These are phyloP conservation scores for Candida cerambycidarum DNA, from an alignment of 805 yeast genomes.

Conservation along the genomic window DNA sequence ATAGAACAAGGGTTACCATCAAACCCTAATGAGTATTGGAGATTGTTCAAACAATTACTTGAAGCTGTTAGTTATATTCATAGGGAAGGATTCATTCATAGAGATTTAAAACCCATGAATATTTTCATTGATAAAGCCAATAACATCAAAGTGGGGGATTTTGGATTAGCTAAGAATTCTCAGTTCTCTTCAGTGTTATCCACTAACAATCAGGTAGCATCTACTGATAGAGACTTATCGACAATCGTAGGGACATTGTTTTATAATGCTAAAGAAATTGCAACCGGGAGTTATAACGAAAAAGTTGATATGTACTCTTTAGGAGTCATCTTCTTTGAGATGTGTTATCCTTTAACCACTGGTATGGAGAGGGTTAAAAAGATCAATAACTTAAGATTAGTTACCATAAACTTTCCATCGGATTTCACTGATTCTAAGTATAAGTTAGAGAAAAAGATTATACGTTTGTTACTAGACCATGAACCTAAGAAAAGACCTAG, in stretches of 20 bases:
- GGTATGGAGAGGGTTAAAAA: conserved; percentile 90
- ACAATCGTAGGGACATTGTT: conserved; percentile 93
- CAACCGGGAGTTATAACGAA: conserved; percentile 79
- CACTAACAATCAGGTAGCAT: conserved; percentile 40
- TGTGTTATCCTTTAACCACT: conserved; percentile 82
- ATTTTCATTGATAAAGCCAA: conserved; percentile 89
- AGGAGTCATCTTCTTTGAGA: conserved; percentile 93
- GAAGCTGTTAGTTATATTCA: conserved; percentile 93
- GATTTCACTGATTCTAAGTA: conserved; percentile 57
- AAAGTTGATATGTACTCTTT: conserved; percentile 95
- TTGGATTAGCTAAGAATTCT: conserved; percentile 92
- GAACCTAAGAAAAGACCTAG: conserved; percentile 77
- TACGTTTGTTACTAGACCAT: conserved; percentile 69
- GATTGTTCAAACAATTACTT: conserved; percentile 78
- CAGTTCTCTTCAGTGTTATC: conserved; percentile 46
- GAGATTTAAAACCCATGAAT: conserved; percentile 94
- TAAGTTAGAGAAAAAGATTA: conserved; percentile 64
- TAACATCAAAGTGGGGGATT: conserved; percentile 93
- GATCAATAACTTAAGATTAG: conserved; percentile 60
- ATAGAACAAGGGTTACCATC: conserved; percentile 70
- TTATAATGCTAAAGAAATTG: conserved; percentile 88
- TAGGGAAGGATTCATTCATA: conserved; percentile 88
- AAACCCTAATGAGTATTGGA: conserved; percentile 82
- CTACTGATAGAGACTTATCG: conserved; percentile 67
- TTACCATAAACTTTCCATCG: conserved; percentile 65